Percentiles rank a stretch among this genome's conserved stretches.
Conservation (phyloP, 2,329 filamentous ascomycete genomes). For the Colletotrichum sp. region DNA sequence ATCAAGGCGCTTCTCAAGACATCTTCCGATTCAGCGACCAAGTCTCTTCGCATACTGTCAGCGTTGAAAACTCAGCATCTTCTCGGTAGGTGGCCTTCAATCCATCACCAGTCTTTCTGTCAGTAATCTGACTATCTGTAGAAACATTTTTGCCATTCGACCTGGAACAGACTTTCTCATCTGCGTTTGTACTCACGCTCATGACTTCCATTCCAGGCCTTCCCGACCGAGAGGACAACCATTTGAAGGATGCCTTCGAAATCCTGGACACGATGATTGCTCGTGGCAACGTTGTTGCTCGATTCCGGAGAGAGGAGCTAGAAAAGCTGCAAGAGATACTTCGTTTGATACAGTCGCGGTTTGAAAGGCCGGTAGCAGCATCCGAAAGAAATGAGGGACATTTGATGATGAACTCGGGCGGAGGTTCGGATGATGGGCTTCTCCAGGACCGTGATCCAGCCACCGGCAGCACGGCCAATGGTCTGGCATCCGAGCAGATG, state of each 20-base stretch:
- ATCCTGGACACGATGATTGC: not conserved
- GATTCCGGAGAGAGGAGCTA: not conserved
- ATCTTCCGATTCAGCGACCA: constrained; percentile 1
- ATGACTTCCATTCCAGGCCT: not conserved
- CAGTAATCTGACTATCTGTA: not conserved
- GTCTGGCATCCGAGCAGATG: not conserved
- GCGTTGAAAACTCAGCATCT: not conserved
- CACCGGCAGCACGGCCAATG: not conserved
- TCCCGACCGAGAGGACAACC: not conserved
- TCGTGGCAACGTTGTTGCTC: not conserved
- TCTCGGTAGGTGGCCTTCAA: not conserved
- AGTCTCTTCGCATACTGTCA: not conserved
- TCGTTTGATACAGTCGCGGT: not conserved
- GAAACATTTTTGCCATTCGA: constrained; percentile 7
- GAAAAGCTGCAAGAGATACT: constrained; percentile 8
- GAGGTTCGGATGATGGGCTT: not conserved
- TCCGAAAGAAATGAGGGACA: not conserved
- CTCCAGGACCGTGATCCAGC: not conserved
- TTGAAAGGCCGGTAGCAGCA: not conserved
- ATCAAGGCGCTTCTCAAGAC: not conserved
- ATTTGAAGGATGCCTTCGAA: not conserved
- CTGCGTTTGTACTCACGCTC: not conserved
- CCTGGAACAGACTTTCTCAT: constrained; percentile 6
- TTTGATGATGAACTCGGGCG: not conserved
- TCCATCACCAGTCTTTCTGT: not conserved